Base-by-base conservation (phyloP, 208 protist genomes). In the Leishmania aethiopica region DNA sequence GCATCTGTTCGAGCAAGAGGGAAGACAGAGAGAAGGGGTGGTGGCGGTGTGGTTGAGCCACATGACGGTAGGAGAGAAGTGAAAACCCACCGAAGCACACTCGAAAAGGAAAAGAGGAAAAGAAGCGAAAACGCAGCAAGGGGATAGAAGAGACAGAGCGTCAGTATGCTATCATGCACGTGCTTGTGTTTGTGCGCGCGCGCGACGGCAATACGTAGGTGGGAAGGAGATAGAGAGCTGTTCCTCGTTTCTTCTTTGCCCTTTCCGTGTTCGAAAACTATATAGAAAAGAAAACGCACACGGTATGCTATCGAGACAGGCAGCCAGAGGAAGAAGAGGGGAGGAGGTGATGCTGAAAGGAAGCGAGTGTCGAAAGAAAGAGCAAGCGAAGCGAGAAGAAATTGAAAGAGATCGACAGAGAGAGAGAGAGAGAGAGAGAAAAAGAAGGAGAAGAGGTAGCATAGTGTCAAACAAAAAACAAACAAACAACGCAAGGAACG, bases 171-270 rank as follows among this genome's bases (percentile, higher is more conserved):
- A 40, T n/a, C 66, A 71, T 71, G 15, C 40, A 40, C 22, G 37
- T 71, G 66, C 57, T 62, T 15, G 28, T 49, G 28, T 22, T 49
- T 71, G 66, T 71, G 66, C 17, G 37, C 37, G 66, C 37, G 66
- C 37, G n/a, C 3, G 71, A 75, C 51, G 25, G n/a, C 35, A 17
- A 80, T 75, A 78, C 72, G 15, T 75, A 64, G 22, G 32, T 49
- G 67, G 10, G 57, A 67, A 49, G 42, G 64, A n/a, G 66, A 42
- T 15, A 15, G n/a, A n/a, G 0, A n/a, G 64, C 32, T 70, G 64
- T 10, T 70, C 10, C 32, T 25, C 64, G 6, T 28, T 70, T 70
- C 35, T 19, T 40, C 4, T 37, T 42, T 4, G 2, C 6, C 35
- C 4, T 70, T 70, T 40, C 4, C 17, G 15, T 25, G 15, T 45